These are phyloP conservation scores for Monosporozyma aerobia DNA, from an alignment of 805 yeast genomes.

Conservation along the genomic window DNA sequence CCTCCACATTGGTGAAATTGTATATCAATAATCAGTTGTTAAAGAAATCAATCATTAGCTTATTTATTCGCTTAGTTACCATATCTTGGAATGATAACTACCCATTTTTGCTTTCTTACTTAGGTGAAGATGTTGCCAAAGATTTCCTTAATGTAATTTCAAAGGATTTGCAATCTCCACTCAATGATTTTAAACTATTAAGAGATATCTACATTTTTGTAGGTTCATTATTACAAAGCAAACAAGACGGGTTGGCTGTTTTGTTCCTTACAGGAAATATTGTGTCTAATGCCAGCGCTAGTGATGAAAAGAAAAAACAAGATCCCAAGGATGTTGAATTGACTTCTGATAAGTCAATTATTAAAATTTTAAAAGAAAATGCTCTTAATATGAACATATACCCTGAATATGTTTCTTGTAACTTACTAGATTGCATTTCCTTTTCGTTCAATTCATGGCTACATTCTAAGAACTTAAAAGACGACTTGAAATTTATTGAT, in stretches of 20 bases:
- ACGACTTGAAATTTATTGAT: slow-evolving; percentile 35
- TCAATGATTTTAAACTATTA: slow-evolving; percentile 45
- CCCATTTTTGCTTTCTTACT: slow-evolving; percentile 75
- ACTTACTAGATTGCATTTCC: slow-evolving; percentile 63
- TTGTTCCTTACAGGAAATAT: slow-evolving; percentile 46
- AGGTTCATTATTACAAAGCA: slow-evolving; percentile 57
- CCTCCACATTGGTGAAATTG: slow-evolving; percentile 48
- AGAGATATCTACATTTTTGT: slow-evolving; percentile 54
- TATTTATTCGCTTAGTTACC: slow-evolving; percentile 49
- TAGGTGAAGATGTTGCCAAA: slow-evolving; percentile 58
- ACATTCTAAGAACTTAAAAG: slow-evolving; percentile 42
- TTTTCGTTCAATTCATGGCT: slow-evolving; percentile 75
- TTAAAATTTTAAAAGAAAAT: slow-evolving; percentile 47
- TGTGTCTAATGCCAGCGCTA: slow-evolving; percentile 31
- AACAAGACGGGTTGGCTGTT: slow-evolving; percentile 71
- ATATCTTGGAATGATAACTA: slow-evolving; percentile 50
- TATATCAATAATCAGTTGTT: slow-evolving; percentile 39
- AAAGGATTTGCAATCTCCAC: slow-evolving; percentile 47
- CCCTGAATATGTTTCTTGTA: slow-evolving; percentile 57
- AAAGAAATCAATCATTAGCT: slow-evolving; percentile 42
- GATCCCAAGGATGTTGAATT: background rate
- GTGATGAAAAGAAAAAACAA: slow-evolving; percentile 11
- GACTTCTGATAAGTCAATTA: slow-evolving; percentile 34
- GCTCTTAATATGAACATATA: slow-evolving; percentile 42
- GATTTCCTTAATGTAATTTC: slow-evolving; percentile 52